These are phyloP conservation scores for Geosmithia flava DNA, from an alignment of 2,329 filamentous ascomycete species.

Conservation along the genomic window DNA sequence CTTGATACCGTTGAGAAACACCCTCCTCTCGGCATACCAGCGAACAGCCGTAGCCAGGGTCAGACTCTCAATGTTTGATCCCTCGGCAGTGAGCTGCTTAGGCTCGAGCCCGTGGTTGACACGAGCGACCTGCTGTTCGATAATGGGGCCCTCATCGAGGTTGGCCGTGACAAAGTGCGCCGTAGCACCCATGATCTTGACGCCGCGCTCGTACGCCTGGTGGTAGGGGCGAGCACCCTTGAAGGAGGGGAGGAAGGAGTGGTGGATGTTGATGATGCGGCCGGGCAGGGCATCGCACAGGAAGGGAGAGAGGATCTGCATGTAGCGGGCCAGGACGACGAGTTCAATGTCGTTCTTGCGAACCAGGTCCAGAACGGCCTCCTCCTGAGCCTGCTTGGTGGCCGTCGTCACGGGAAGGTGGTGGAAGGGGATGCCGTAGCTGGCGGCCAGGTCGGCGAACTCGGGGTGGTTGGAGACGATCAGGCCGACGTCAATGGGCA, in stretches of 20 bases:
- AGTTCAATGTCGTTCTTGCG: constrained; percentile 60
- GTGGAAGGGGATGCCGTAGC: constrained; percentile 68
- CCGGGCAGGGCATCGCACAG: constrained; percentile 71
- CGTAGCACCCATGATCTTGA: constrained; percentile 80
- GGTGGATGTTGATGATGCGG: constrained; percentile 86
- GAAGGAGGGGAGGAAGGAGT: constrained; percentile 76
- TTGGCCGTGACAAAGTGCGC: constrained; percentile 81
- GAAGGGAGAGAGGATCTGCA: constrained; percentile 70
- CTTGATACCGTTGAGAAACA: constrained; percentile 69
- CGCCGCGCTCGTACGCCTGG: constrained; percentile 74
- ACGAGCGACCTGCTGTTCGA: constrained; percentile 68
- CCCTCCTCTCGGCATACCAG: constrained; percentile 67
- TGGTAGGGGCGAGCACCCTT: constrained; percentile 85
- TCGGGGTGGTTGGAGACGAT: constrained; percentile 78
- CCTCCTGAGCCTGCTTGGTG: constrained; percentile 65
- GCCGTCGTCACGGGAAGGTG: constrained; percentile 71
- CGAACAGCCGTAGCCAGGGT: constrained; percentile 72
- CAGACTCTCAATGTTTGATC: constrained; percentile 74
- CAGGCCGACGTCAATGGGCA: constrained; percentile 57
- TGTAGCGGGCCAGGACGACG: constrained; percentile 72
- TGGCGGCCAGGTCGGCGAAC: constrained; percentile 53
- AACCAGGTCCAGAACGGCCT: constrained; percentile 58
- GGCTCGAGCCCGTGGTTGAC: constrained; percentile 68
- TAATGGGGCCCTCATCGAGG: constrained; percentile 77
- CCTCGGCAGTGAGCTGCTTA: constrained; percentile 66